Base-by-base conservation (phyloP, 306 rosid genomes). In the Casuarina equisetifolia region DNA sequence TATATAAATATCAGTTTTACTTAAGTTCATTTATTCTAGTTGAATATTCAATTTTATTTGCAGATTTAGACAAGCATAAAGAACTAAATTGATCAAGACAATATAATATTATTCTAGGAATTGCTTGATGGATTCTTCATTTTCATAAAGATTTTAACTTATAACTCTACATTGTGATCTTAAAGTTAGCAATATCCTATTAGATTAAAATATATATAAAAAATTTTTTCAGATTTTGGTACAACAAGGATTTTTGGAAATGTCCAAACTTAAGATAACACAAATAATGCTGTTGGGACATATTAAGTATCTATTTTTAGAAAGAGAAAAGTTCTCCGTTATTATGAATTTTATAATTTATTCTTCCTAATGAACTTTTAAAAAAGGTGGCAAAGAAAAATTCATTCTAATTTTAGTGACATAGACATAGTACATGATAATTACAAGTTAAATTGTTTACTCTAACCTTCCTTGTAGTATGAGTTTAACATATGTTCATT, bases 181-280 rank as follows among this genome's bases (percentile, higher is more conserved):
- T 1, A 88, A 87, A 79, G 74, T 86, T 1, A 74, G 83, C 36
- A 88, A 85, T 35, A 62, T 85, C 70, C 49, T 90, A 11, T 48
- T 90, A 74, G 93, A 90, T 69, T 72, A 43, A 12, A 72, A 83
- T 2, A 83, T 92, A 91, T 83, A 84, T 0, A 4, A 92, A 90
- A 67, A 90, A 89, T 44, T 85, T 13, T 78, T n/a, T n/a, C 93
- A 15, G 93, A 90, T 71, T 92, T 92, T 83, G 96, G 96, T 3
- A 85, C 83, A 88, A 92, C 96, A 25, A 90, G 73, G 69, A 80
- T 87, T 36, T 84, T 89, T 43, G 78, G 11, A 2, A 74, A 32
- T 0, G 88, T 85, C 36, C 88, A 87, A 49, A 80, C 81, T 73
- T 84, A 79, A 76, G 90, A 83, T 6, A 80, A 74, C 62, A 92